Base-by-base conservation (phyloP, 75 land plant genomes). In the Isoetes taiwanensis region DNA sequence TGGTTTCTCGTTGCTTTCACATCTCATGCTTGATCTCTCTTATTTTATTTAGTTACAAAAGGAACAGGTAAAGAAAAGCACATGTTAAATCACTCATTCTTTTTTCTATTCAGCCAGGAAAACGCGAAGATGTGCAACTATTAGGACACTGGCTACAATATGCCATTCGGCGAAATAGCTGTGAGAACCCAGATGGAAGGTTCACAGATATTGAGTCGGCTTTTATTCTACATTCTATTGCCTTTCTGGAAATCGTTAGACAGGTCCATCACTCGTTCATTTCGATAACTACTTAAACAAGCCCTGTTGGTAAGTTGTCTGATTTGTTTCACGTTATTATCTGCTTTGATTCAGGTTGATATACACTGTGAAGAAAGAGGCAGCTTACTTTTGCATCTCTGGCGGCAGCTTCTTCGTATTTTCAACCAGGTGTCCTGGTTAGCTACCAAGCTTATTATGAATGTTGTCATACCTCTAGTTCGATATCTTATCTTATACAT, bases 81-180 rank as follows among this genome's bases (percentile, higher is more conserved):
- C n/a, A n/a, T n/a, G n/a, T n/a, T n/a, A n/a, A n/a, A n/a, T n/a
- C n/a, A n/a, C n/a, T n/a, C n/a, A n/a, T n/a, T n/a, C n/a, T n/a
- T n/a, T n/a, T n/a, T n/a, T n/a, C n/a, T n/a, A n/a, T n/a, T n/a
- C 68, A 71, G 74, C 74, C 74, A 58, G 74, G 74, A 34, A 65
- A 54, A 31, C 58, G 74, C 31, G 74, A 71, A 40, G 74, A 71
- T 42, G 74, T 71, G 35, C 62, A 52, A 27, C 62, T 71, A 30
- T 57, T 71, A 4, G 68, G 57, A 41, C 68, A 71, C 34, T 71
- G 74, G 74, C 57, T 71, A 1, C 59, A 59, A 25, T 58, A 65
- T 65, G 66, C 69, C 34, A 66, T 48, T 11, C 69, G 65, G 17
- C 38, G 43, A n/a, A 71, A 41, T 24, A 37, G 54, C 14, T 58